Evolutionary conservation across 2,329 filamentous ascomycete species (phyloP), one percentile per base, ranked within the genome.

Genomic region (Trichoderma atroviride): DNA sequence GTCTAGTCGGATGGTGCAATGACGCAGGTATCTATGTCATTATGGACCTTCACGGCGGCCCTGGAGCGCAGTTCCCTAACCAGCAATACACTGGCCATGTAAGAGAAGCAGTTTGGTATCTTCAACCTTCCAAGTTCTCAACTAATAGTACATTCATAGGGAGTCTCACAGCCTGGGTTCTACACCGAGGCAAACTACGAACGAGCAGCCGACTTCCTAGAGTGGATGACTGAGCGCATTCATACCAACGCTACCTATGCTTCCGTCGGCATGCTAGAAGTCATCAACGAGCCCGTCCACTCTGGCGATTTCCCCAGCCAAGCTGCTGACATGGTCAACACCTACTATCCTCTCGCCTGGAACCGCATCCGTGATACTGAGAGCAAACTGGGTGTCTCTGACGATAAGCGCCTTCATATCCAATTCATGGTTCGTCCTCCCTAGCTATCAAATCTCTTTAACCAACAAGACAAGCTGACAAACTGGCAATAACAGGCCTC

Each of bases 251-350:
- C 77, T 43, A 81, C 81, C 35, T 87, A 85, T 74, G 78, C 82
- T 65, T 87, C 85, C 56, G 87, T 89, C 31, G 87, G 87, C 68
- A 88, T 87, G 83, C 75, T 89, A 47, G 83, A 86, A 74, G 76
- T 89, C 14, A 79, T 89, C 66, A 89, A 89, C 73, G 87, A 89
- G 75, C 87, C 87, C 4, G 75, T 84, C 14, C 81, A 81, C 61
- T 71, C 71, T 52, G 76, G 81, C 60, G 72, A 76, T 13, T 74
- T 70, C 61, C 69, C 58, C 29, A 62, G 60, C n/a, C 58, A 75
- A 47, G 73, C 74, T 14, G 72, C 72, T 6, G 74, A 77, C 5
- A 75, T 77, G 73, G 73, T 76, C 16, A 63, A 72, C 37, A 75
- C 57, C 13, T 77, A 75, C 19, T 76, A 77, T 9, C 75, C 75